Conservation (phyloP, 2,329 filamentous ascomycete species). For the Ceratocystis alfenasii region DNA sequence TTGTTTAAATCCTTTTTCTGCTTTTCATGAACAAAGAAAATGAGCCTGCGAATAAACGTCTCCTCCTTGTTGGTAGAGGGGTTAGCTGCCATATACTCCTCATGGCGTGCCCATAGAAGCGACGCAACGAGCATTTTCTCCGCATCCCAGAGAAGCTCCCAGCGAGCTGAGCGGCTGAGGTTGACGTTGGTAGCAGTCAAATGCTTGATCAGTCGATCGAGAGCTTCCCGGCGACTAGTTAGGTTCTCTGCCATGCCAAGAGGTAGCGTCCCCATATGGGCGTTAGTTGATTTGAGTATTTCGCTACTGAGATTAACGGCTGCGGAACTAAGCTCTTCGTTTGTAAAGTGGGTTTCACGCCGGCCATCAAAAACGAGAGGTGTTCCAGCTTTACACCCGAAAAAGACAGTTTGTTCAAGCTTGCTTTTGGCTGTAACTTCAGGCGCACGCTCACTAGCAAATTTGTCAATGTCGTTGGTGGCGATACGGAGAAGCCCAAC, state of each 20-base stretch:
- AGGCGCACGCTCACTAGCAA: constrained; percentile 45
- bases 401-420: constrained; percentile 90
- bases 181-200: constrained; percentile 53
- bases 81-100: constrained; percentile 51
- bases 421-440: constrained; percentile 73
- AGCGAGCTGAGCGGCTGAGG: constrained; percentile 57
- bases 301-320: constrained; percentile 69
- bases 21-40: constrained; percentile 63
- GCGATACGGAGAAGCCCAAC: constrained; percentile 50
- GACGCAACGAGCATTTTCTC: constrained; percentile 78
- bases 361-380: constrained; percentile 73
- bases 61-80: constrained; percentile 43
- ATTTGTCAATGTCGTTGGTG: constrained; percentile 47
- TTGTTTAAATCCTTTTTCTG: constrained; percentile 57
- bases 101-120: constrained; percentile 69
- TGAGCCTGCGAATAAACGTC: constrained; percentile 43
- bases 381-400: constrained; percentile 67
- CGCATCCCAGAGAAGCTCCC: constrained; percentile 75
- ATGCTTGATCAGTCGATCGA: constrained; percentile 63
- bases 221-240: constrained; percentile 55
- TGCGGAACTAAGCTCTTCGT: constrained; percentile 61
- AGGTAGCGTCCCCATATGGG: constrained; percentile 59
- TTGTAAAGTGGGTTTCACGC: constrained; percentile 52
- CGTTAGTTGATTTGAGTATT: constrained; percentile 64
- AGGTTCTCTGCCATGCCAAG: constrained; percentile 75